Conservation (phyloP, 2,329 filamentous ascomycete species). For the Sclerotinia subarctica region DNA sequence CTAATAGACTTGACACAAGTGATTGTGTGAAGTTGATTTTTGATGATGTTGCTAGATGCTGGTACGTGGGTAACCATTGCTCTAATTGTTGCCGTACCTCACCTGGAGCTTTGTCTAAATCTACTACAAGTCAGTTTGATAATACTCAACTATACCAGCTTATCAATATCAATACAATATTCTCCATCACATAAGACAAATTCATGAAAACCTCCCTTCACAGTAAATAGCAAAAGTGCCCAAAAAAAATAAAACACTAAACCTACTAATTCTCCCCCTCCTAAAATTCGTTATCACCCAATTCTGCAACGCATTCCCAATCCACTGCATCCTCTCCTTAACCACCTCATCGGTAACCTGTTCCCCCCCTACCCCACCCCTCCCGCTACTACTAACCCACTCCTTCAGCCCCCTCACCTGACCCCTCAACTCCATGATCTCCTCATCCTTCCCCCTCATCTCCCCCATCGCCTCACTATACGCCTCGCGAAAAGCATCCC, state of each 20-base stretch:
- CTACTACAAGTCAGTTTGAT: slow-evolving; percentile 36
- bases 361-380: slow-evolving; percentile 47
- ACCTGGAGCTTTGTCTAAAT: slow-evolving; percentile 45
- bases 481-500: slow-evolving; percentile 45
- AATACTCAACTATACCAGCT: not conserved
- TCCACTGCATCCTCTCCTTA: slow-evolving; percentile 55
- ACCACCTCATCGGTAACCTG: slow-evolving; percentile 65
- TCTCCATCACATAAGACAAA: not conserved
- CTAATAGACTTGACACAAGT: slow-evolving; percentile 56
- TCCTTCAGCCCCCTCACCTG: slow-evolving; percentile 68
- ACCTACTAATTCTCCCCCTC: slow-evolving; percentile 51
- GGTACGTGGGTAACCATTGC: slow-evolving; percentile 56
- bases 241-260: slow-evolving; percentile 8
- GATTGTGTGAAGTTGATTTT: slow-evolving; percentile 64
- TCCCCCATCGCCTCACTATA: slow-evolving; percentile 49
- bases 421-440: slow-evolving; percentile 51
- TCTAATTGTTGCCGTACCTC: slow-evolving; percentile 45
- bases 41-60: slow-evolving; percentile 50
- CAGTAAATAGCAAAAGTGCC: not conserved
- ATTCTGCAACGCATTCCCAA: slow-evolving; percentile 68
- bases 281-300: slow-evolving; percentile 71
- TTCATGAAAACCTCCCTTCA: not conserved
- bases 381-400: slow-evolving; percentile 65
- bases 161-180: not conserved
- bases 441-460: slow-evolving; percentile 51